Conservation (phyloP, 371 early-diverging fungal species). For the Mucor piriformis region DNA sequence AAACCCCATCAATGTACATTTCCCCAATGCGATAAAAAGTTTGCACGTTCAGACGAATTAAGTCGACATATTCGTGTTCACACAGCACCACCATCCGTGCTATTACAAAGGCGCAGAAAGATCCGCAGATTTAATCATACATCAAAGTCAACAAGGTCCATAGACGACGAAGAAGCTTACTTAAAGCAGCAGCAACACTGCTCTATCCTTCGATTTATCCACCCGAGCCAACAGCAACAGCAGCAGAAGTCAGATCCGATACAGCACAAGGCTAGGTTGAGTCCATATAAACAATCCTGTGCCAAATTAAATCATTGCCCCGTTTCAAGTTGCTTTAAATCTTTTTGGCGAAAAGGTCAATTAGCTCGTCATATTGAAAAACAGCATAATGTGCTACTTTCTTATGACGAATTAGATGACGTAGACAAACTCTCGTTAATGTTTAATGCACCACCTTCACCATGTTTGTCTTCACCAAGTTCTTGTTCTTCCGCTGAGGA, state of each 20-base stretch:
- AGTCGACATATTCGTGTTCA: constrained; percentile 76
- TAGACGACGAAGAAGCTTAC: constrained; percentile 50
- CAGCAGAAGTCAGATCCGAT: neutral
- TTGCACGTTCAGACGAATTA: constrained; percentile 88
- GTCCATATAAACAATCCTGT: constrained; percentile 35
- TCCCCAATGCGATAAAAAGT: constrained; percentile 77
- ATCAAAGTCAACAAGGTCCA: constrained; percentile 10
- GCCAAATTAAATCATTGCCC: constrained; percentile 48
- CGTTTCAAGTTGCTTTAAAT: constrained; percentile 40
- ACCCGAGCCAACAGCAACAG: constrained; percentile 9
- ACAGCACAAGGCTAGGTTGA: constrained; percentile 4
- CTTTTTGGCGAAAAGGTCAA: constrained; percentile 53
- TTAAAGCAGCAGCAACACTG: constrained; percentile 50
- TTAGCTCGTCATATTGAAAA: constrained; percentile 47
- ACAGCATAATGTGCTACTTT: constrained; percentile 13
- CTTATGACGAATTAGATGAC: constrained; percentile 12
- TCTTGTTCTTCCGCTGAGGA: neutral
- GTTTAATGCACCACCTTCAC: constrained; percentile 3
- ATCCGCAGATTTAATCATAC: constrained; percentile 12
- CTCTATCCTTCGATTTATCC: constrained; percentile 46
- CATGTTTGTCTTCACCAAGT: constrained; percentile 7
- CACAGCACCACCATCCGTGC: constrained; percentile 37
- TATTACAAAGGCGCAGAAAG: constrained; percentile 20
- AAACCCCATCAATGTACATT: constrained; percentile 79
- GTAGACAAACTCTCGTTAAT: neutral